Base-by-base conservation (phyloP, 371 early-diverging fungal genomes). In the Syncephalastrum monosporum region DNA sequence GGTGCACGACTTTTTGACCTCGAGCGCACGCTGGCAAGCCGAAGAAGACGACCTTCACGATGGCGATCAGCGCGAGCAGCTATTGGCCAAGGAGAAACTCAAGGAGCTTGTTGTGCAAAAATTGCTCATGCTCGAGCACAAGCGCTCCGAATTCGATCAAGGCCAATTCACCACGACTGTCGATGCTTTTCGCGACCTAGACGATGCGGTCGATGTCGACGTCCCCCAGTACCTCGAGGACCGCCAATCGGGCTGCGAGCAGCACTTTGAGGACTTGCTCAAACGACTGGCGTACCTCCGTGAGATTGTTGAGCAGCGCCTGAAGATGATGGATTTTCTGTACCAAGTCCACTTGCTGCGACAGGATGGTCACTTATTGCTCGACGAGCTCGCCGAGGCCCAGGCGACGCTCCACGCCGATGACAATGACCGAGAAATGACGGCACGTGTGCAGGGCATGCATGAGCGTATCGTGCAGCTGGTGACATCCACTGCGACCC, bases 301-400 rank as follows among this genome's bases (percentile, higher is more conserved):
- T 24, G 53, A 76, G 15, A 71, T 82, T 0, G 71, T 82, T 0
- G 73, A 73, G 27, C 82, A 82, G 47, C 72, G 74, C 5, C 53
- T 80, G 27, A 67, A 63, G 21, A 64, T 82, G 41, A 63, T 69
- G 66, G 80, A 79, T 12, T 79, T 74, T 46, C 27, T 76, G 27
- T 55, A 79, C 17, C 74, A 72, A 53, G 63, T 51, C 3, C 58
- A 67, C 4, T 53, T 59, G 23, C 29, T 69, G 15, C 47, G 51
- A 15, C 48, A 49, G 8, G 62, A 65, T 27, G 65, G 58, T 3
- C 45, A 59, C 10, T 50, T 41, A n/a, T 42, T 70, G 14, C 47
- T 48, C 24, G 49, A 53, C 12, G 70, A 63, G 51, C 17, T 68
- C 5, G 45, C 47, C 1, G 69, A 69, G 7, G 75, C 72, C 3